Evolutionary conservation across 1,139 yeast species (phyloP), one percentile per base, ranked within the genome.

Genomic region (Pichia sp.): DNA sequence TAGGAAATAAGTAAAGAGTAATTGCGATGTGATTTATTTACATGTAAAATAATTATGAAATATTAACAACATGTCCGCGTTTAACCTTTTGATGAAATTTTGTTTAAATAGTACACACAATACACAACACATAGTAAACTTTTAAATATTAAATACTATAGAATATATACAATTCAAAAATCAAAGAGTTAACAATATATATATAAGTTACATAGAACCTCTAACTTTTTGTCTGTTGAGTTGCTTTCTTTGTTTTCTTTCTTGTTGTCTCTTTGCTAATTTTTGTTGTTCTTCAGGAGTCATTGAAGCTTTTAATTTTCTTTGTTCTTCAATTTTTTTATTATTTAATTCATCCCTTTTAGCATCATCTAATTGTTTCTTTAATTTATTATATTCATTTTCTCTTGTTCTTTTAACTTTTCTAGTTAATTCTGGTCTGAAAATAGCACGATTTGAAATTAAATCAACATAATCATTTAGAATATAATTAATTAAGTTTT

Each of bases 321-420:
- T 79, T 68, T 79, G 80, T 66, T 81, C 79, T 68, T 83, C 84
- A 38, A 86, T 78, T 67, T 79, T 82, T 67, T 80, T 81, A 53
- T 74, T 78, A 50, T 82, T 86, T 47, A 81, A 66, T 58, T 81
- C 83, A 66, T 86, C 95, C 53, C 80, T 81, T 64, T 76, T 78
- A 51, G 70, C 69, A 29, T 76, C 81, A 48, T 86, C 95, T 53
- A 75, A 68, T 34, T 71, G 62, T 67, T 78, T 83, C 55, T 72
- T 71, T 55, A 84, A 68, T 70, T 83, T 84, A 53, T 74, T 67
- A 48, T 76, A 61, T 66, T 84, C 95, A 25, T 66, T 72, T 62
- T 89, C 95, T 69, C 95, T 81, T 44, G 75, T 69, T 59, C 72
- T 82, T 64, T 76, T 80, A 53, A 88, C 75, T 71, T 86, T 90